Evolutionary conservation across 192 early-diverging fungal genomes (phyloP), one percentile per base, ranked within the genome.

Genomic region (Coemansia sp.): DNA sequence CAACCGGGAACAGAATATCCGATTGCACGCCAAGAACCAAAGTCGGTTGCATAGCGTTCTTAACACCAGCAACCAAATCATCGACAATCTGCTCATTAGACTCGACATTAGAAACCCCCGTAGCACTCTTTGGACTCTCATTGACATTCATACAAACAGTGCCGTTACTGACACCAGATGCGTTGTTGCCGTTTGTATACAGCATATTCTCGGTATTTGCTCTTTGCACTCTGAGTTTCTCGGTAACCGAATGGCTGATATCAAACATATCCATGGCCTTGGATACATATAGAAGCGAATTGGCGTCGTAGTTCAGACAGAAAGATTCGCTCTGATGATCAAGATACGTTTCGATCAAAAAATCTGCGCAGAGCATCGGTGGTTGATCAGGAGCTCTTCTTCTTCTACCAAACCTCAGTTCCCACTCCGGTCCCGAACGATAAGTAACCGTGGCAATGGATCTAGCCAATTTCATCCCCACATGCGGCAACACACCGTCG

Each of bases 191-290:
- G 29, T 2, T 17, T 40, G 2, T 36, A 7, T 11, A 20, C 51
- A 25, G 60, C n/a, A 3, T n/a, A 18, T 50, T 63, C 71, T 63
- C 32, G 38, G 18, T n/a, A 28, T 45, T 22, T 6, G 72, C 59
- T 31, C 88, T 73, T 40, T 85, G 85, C 7, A 61, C 16, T 0
- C 56, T 55, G 2, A 89, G 73, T 22, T 69, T 68, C 33, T 69
- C 63, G 3, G 82, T 71, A 22, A 80, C 72, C 7, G 88, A 87
- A 1, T 68, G 68, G 32, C 89, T 91, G 81, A 99, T 91, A 72
- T 99, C 95, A 85, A 99, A 99, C 89, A 99, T 87, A 65, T 99
- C 96, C 96, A 99, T 98, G 45, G 96, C 91, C 72, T 97, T 96
- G 58, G 93, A 95, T 20, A 98, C 87, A 69, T 96, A 98, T 14